phyloP scores from a whole-genome alignment of 805 yeast species.

The Cyberlindnera mycetangii region DNA sequence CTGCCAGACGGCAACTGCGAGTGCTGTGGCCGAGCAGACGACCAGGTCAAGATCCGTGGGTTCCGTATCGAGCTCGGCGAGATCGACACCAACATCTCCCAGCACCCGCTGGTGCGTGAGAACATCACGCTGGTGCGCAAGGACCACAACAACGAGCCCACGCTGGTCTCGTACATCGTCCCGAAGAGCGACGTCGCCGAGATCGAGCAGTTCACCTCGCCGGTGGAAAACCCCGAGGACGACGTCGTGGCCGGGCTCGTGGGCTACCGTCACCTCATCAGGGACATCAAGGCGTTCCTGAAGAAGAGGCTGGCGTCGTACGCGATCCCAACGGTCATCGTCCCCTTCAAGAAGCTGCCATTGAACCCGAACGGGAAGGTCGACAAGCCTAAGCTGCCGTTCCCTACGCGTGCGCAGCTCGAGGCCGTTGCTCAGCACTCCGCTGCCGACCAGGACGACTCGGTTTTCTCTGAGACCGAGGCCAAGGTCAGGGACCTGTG shows the following conservation, averaged over 20 bases:
- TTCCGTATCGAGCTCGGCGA: slow-evolving; percentile 98
- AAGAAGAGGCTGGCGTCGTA: slow-evolving; percentile 88
- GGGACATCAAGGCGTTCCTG: slow-evolving; percentile 76
- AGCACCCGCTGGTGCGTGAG: slow-evolving; percentile 89
- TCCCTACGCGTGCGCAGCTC: slow-evolving; percentile 87
- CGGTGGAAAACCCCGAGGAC: slow-evolving; percentile 42
- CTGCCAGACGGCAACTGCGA: slow-evolving; percentile 97
- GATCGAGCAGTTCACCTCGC: slow-evolving; percentile 39
- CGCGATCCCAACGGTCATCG: slow-evolving; percentile 89
- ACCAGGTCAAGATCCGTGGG: slow-evolving; percentile 97
- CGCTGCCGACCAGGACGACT: slow-evolving; percentile 40
- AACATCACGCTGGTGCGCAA: slow-evolving; percentile 89
- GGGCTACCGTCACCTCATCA: slow-evolving; percentile 69
- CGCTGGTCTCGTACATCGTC: slow-evolving; percentile 86
- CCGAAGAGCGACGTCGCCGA: slow-evolving; percentile 61
- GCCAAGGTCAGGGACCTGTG: slow-evolving; percentile 74
- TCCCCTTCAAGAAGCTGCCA: slow-evolving; percentile 83
- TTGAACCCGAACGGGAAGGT: slow-evolving; percentile 97
- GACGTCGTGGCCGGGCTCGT: slow-evolving; percentile 76
- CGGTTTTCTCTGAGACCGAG: slow-evolving; percentile 63
- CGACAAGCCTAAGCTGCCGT: slow-evolving; percentile 94
- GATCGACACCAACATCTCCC: slow-evolving; percentile 95
- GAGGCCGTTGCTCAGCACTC: slow-evolving; percentile 63
- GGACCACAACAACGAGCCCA: slow-evolving; percentile 90
- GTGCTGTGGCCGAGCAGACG: slow-evolving; percentile 98